These are phyloP conservation scores for Coemansia sp. DNA, from an alignment of 192 early-diverging fungal genomes.

Conservation along the genomic window DNA sequence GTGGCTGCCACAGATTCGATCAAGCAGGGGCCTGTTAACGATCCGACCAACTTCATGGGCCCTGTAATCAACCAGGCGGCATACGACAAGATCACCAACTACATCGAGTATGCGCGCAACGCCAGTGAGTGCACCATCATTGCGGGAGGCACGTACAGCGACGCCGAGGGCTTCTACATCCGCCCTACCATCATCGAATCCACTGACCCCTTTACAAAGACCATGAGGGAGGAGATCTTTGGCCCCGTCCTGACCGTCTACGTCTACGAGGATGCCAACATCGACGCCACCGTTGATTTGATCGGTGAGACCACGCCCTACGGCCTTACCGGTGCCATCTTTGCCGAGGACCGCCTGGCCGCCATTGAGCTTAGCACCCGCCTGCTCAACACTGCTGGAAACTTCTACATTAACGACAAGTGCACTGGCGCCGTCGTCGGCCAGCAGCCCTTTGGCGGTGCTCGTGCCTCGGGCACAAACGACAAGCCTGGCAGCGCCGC, in stretches of 20 bases:
- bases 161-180: constrained; percentile 85
- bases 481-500: constrained; percentile 93
- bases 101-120: constrained; percentile 80
- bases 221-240: constrained; percentile 96
- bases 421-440: constrained; percentile 96
- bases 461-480: constrained; percentile 93
- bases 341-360: constrained; percentile 83
- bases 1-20: constrained; percentile 69
- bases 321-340: constrained; percentile 87
- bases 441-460: constrained; percentile 97
- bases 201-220: constrained; percentile 76
- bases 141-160: constrained; percentile 85
- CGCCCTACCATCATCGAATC: constrained; percentile 89
- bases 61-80: constrained; percentile 93
- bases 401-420: constrained; percentile 99
- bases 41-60: constrained; percentile 81
- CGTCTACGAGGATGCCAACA: constrained; percentile 81
- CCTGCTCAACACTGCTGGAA: constrained; percentile 87
- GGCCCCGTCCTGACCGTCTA: constrained; percentile 94
- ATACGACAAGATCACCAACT: constrained; percentile 90
- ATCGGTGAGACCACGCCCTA: constrained; percentile 79
- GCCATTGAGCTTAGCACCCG: constrained; percentile 69
- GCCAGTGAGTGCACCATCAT: constrained; percentile 77
- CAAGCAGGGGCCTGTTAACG: constrained; percentile 81
- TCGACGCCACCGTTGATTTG: constrained; percentile 71